Evolutionary conservation across 441 rosid genomes (phyloP).

Genomic region (Pelargonium australe): DNA sequence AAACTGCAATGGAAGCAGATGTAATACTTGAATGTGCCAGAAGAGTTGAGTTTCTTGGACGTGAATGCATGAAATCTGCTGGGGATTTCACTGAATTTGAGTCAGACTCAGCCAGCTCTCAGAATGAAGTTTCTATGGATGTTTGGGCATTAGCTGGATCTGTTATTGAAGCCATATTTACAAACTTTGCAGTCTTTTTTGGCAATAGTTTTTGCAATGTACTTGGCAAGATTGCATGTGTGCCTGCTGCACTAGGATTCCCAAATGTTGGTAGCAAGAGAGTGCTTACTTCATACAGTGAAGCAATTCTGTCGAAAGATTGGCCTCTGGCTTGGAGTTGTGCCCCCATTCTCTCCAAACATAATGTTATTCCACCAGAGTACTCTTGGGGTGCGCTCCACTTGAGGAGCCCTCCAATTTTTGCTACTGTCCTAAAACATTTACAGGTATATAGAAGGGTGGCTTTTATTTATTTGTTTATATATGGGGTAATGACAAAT

Average conservation of each 20-base stretch:
- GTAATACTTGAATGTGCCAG: conserved; percentile 89
- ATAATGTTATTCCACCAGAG: conserved; percentile 81
- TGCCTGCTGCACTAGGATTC: conserved; percentile 90
- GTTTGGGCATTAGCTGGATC: conserved; percentile 83
- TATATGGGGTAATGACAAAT: too few relatives aligned
- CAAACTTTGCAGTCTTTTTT: conserved; percentile 81
- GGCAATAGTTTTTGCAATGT: conserved; percentile 74
- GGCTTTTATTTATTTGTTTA: background rate
- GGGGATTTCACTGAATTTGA: conserved; percentile 61
- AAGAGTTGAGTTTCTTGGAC: conserved; percentile 75
- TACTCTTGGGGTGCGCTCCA: conserved; percentile 82
- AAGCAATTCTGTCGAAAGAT: conserved; percentile 72
- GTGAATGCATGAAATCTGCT: conserved; percentile 43
- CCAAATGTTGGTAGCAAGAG: conserved; percentile 72
- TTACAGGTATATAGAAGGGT: conserved; percentile 47
- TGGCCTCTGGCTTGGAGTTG: conserved; percentile 99
- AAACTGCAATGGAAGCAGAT: conserved; percentile 67
- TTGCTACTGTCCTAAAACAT: conserved; percentile 77
- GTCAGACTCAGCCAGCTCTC: conserved; percentile 34
- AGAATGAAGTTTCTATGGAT: conserved; percentile 63
- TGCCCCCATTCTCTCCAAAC: conserved; percentile 75
- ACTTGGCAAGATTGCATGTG: conserved; percentile 70
- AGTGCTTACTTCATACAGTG: conserved; percentile 79
- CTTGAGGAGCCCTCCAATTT: conserved; percentile 84
- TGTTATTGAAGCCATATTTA: conserved; percentile 73